Conservation (phyloP, 768 basidiomycete species). For the Chalciporus piperatus region DNA sequence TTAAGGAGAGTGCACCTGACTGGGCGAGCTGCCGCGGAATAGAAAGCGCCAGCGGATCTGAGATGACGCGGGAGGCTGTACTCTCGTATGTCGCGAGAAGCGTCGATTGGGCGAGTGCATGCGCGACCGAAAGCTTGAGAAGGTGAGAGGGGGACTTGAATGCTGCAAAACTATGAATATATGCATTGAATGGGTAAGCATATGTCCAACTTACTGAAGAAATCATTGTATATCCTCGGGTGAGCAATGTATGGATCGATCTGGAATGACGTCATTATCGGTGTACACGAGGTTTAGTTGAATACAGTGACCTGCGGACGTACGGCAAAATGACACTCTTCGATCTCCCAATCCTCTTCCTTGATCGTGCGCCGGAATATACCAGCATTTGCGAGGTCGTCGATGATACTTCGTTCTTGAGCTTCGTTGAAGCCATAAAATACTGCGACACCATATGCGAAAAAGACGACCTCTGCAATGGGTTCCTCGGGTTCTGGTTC, state of each 20-base stretch:
- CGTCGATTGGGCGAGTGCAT: conserved; percentile 92
- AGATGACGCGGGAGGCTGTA: conserved; percentile 72
- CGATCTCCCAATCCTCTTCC: conserved; percentile 84
- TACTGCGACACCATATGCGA: conserved; percentile 86
- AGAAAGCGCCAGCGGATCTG: conserved; percentile 69
- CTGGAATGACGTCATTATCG: conserved; percentile 33
- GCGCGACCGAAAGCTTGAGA: conserved; percentile 89
- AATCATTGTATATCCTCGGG: conserved; percentile 93
- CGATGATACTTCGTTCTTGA: conserved; percentile 80
- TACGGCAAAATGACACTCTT: conserved; percentile 88
- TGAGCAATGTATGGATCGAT: conserved; percentile 82
- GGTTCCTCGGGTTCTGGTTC: conserved; percentile 35
- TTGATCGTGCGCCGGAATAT: conserved; percentile 58
- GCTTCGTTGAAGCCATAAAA: conserved; percentile 84
- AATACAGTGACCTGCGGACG: conserved; percentile 1
- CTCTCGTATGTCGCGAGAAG: conserved; percentile 87
- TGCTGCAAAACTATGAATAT: conserved; percentile 43
- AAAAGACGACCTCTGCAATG: conserved; percentile 74
- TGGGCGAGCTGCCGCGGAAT: conserved; percentile 82
- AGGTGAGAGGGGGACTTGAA: conserved; percentile 90
- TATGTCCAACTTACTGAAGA: conserved; percentile 71
- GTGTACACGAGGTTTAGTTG: no score
- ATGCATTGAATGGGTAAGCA: background rate
- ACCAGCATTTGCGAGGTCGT: conserved; percentile 75
- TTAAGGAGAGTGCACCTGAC: conserved; percentile 72